Base-by-base conservation (phyloP, 2,329 filamentous ascomycete species). In the Cladophialophora carrionii region DNA sequence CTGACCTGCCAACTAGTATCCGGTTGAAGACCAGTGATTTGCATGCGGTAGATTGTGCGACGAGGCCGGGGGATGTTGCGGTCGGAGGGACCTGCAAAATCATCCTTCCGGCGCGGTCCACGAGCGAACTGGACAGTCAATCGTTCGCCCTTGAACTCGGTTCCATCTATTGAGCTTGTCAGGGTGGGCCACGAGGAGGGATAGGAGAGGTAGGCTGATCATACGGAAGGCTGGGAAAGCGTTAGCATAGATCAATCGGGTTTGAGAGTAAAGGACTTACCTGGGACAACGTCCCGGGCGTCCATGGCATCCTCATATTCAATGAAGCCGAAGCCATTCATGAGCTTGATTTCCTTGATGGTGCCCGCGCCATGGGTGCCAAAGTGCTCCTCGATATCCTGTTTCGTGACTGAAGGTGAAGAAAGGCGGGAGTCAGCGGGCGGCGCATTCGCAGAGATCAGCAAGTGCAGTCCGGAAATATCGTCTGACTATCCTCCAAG, bases 1-100 rank as follows among this genome's bases (percentile, higher is more conserved):
- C 95, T 95, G 90, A 99, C 95, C 95, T 99, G 95, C 95, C 95
- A 99, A 88, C 93, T 97, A 85, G 95, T 99, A 85, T 98, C 94
- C 82, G 87, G 88, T 78, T 94, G 93, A 80, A 99, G 91, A 83
- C 93, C 94, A 84, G 91, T 90, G 76, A 99, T 96, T 80, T 94
- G 90, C 95, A 99, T 98, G 79, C 95, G 90, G 80, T 93, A 92
- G 72, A 92, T 88, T 72, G 95, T 99, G 79, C 95, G 92, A 76
- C 95, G 90, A 71, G 95, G 95, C 76, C 95, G 91, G 71, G 89
- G 88, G 68, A 71, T 73, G 72, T 84, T 84, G 72, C 88, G 87
- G 75, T 90, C 88, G 73, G 84, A 80, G 65, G 84, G 82, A 68
- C 83, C 83, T 74, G 84, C 83, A 78, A 87, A 88, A 71, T 86